These are phyloP conservation scores for Neurospora pannonica DNA, from an alignment of 495 filamentous ascomycete species.

Conservation along the genomic window DNA sequence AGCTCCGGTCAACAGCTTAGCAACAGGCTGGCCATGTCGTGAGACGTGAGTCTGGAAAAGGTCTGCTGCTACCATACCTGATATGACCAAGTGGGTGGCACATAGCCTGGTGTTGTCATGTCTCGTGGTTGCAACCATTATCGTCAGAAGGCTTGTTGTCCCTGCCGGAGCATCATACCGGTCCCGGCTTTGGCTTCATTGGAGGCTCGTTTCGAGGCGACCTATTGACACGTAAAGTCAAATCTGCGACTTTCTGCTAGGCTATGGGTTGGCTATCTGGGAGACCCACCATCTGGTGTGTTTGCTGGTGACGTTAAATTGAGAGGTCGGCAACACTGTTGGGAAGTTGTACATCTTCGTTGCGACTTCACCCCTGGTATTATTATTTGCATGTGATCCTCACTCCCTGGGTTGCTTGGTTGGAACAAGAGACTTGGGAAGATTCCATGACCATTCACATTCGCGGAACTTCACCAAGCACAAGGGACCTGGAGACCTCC, in stretches of 20 bases:
- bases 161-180: neutral
- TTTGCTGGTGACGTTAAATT: neutral
- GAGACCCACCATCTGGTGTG: neutral
- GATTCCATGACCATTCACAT: neutral
- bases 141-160: neutral
- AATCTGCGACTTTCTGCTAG: neutral
- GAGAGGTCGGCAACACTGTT: neutral
- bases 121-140: neutral
- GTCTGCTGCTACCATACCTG: neutral
- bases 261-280: neutral
- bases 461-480: neutral
- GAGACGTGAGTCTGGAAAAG: neutral
- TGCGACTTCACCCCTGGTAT: neutral
- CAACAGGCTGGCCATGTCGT: neutral
- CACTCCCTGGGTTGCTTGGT: neutral
- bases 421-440: neutral
- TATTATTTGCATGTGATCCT: neutral
- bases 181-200: neutral
- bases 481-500: neutral
- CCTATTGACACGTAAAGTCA: neutral
- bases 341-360: neutral
- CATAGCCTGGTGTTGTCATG: neutral
- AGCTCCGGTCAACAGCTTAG: neutral
- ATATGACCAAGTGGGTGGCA: neutral
- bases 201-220: neutral